These are phyloP conservation scores for Pyrenochaeta sp. DNA, from an alignment of 2,329 filamentous ascomycete genomes.

Conservation along the genomic window DNA sequence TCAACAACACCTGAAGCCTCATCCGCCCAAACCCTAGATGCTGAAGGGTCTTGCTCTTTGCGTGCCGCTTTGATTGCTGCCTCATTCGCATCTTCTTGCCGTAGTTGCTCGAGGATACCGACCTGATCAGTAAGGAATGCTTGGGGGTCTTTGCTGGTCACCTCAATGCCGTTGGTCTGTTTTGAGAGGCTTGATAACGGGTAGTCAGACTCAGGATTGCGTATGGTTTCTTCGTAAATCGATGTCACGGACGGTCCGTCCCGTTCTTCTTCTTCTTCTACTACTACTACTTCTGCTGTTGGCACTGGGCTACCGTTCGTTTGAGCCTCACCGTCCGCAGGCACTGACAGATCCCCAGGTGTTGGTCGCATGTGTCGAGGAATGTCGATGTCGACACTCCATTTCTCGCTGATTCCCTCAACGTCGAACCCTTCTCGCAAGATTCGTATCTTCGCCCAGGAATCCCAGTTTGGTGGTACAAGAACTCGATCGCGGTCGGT, in stretches of 20 bases:
- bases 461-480: conserved; percentile 97
- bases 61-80: conserved; percentile 52
- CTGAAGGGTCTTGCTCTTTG: conserved; percentile 44
- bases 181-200: conserved; percentile 51
- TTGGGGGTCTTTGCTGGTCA: conserved; percentile 78
- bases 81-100: conserved; percentile 66
- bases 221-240: conserved; percentile 81
- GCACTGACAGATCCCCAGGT: conserved; percentile 27
- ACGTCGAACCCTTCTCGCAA: conserved; percentile 91
- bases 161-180: conserved; percentile 61
- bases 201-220: conserved; percentile 70
- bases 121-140: conserved; percentile 79
- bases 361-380: conserved; percentile 35
- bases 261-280: conserved; percentile 26
- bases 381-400: conserved; percentile 81
- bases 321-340: conserved; percentile 18
- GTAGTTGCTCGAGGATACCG: conserved; percentile 74
- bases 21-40: conserved; percentile 29
- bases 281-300: too few relatives aligned
- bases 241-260: conserved; percentile 68
- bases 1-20: conserved; percentile 51
- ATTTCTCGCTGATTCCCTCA: conserved; percentile 82
- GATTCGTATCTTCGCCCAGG: conserved; percentile 95
- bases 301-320: conserved; percentile 15
- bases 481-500: conserved; percentile 94